Conservation (phyloP, 2,329 filamentous ascomycete species). For the Cephalotrichum gorgonifer region DNA sequence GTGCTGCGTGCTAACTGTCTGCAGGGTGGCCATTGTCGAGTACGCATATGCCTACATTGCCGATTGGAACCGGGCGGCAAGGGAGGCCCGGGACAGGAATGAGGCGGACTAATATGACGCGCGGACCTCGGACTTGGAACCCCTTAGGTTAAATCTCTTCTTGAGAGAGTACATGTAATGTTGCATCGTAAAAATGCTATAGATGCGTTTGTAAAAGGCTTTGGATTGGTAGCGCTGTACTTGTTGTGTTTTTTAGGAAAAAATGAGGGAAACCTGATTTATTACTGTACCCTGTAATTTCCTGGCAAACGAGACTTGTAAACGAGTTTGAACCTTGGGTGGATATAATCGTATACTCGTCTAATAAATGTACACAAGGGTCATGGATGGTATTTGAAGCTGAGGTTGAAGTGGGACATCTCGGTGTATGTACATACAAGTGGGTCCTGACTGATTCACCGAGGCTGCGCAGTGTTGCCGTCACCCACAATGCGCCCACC, state of each 20-base stretch:
- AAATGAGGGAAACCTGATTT: too few relatives aligned
- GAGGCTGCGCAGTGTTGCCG: too few relatives aligned
- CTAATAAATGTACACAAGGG: not conserved
- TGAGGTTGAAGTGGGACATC: not conserved
- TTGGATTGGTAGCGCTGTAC: too few relatives aligned
- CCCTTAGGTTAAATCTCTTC: too few relatives aligned
- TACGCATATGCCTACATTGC: slow-evolving; percentile 40
- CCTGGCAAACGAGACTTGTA: too few relatives aligned
- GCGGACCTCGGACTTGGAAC: not conserved
- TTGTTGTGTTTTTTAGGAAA: too few relatives aligned
- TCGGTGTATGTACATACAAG: not conserved
- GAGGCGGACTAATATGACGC: slow-evolving; percentile 24
- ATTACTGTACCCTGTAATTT: too few relatives aligned
- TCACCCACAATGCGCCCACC: too few relatives aligned
- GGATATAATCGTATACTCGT: too few relatives aligned
- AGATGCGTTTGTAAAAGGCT: too few relatives aligned
- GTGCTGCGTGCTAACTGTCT: slow-evolving; percentile 7
- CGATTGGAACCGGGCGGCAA: slow-evolving; percentile 42
- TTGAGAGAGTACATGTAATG: not conserved
- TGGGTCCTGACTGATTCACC: not conserved
- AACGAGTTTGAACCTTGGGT: too few relatives aligned
- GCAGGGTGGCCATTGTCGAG: slow-evolving; percentile 42
- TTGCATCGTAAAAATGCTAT: not conserved
- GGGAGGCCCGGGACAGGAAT: slow-evolving; percentile 42
- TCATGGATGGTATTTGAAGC: not conserved